Evolutionary conservation across 1,139 yeast species (phyloP).

Genomic region (Debaryomyces udenii): DNA sequence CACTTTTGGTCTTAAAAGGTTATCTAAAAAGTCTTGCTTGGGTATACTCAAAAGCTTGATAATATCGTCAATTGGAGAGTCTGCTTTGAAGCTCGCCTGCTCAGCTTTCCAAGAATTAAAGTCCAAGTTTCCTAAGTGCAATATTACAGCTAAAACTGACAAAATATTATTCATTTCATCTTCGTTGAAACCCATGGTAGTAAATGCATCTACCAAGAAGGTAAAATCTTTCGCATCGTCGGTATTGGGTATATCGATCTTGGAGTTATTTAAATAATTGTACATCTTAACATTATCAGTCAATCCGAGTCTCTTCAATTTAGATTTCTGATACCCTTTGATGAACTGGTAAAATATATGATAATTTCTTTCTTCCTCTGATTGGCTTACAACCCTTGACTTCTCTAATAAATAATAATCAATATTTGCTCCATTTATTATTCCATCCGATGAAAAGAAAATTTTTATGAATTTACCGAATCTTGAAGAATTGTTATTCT

Average conservation of each 20-base stretch:
- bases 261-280: slow-evolving; percentile 56
- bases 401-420: slow-evolving; percentile 95
- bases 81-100: slow-evolving; percentile 71
- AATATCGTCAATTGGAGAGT: slow-evolving; percentile 57
- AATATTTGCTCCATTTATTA: slow-evolving; percentile 84
- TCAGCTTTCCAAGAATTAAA: slow-evolving; percentile 74
- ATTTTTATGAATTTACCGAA: slow-evolving; percentile 96
- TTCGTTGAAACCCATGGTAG: slow-evolving; percentile 68
- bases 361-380: slow-evolving; percentile 78
- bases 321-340: slow-evolving; percentile 59
- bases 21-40: slow-evolving; percentile 54
- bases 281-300: slow-evolving; percentile 49
- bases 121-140: slow-evolving; percentile 84
- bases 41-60: slow-evolving; percentile 69
- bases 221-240: slow-evolving; percentile 75
- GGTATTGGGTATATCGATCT: slow-evolving; percentile 62
- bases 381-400: slow-evolving; percentile 87
- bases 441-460: slow-evolving; percentile 66
- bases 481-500: slow-evolving; percentile 93
- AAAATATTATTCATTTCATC: slow-evolving; percentile 63
- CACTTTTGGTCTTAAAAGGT: slow-evolving; percentile 75
- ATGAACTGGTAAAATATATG: slow-evolving; percentile 90
- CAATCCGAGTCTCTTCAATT: slow-evolving; percentile 53
- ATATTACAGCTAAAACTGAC: slow-evolving; percentile 69
- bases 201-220: slow-evolving; percentile 64